These are phyloP conservation scores for Singerocomus inundabilis DNA, from an alignment of 1,284 basidiomycete genomes.

Conservation along the genomic window DNA sequence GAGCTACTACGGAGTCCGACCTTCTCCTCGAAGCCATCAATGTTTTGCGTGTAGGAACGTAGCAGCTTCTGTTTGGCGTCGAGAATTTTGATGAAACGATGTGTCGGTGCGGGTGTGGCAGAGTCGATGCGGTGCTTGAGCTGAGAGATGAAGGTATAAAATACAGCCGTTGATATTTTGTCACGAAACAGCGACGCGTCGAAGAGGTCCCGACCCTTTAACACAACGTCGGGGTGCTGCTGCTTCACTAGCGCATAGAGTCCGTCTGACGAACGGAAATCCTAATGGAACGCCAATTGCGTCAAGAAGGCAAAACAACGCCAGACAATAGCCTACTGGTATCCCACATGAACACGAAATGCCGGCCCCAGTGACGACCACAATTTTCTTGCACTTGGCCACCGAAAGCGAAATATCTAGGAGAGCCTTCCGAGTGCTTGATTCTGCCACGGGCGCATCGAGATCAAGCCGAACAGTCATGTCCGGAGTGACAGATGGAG, in stretches of 20 bases:
- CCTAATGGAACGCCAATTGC: constrained; percentile 46
- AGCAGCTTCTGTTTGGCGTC: constrained; percentile 83
- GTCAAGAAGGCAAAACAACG: background rate
- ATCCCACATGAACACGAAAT: constrained; percentile 93
- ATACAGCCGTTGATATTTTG: constrained; percentile 81
- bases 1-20: constrained; percentile 72
- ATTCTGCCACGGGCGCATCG: constrained; percentile 43
- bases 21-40: constrained; percentile 87
- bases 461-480: constrained; percentile 64
- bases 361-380: constrained; percentile 88
- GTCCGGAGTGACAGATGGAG: constrained; percentile 11
- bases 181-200: constrained; percentile 86
- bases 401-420: constrained; percentile 71
- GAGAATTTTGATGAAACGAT: constrained; percentile 84
- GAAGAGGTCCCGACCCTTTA: constrained; percentile 89
- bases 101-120: constrained; percentile 83
- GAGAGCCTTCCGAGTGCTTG: constrained; percentile 56
- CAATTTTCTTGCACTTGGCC: constrained; percentile 79
- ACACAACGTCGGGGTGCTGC: constrained; percentile 76
- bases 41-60: constrained; percentile 93
- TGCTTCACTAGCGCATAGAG: constrained; percentile 86
- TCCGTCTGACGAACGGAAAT: constrained; percentile 87
- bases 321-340: constrained; percentile 57
- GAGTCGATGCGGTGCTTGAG: constrained; percentile 80
- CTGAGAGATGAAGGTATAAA: constrained; percentile 92